A percentile compares a stretch with the other conserved stretches of the same genome.
Conservation (phyloP, 2,329 filamentous ascomycete species). For the Tothia fuscella region DNA sequence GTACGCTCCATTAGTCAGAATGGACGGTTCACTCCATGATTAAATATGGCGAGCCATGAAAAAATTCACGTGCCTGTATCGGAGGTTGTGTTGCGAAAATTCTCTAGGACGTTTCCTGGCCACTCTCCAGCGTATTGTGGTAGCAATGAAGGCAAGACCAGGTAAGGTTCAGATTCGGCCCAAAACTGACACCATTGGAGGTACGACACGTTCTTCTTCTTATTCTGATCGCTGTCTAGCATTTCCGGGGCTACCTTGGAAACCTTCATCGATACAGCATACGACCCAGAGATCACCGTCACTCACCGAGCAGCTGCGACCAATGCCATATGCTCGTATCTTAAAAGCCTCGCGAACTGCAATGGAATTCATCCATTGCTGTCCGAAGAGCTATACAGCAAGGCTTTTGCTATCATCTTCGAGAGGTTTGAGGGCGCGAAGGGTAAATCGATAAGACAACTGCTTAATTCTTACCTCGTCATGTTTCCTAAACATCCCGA, state of each 20-base stretch:
- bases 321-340: constrained; percentile 33
- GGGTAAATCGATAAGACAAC: constrained; percentile 35
- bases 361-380: constrained; percentile 18
- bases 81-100: too few species aligned
- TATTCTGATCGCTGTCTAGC: too few species aligned
- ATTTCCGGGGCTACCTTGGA: not conserved
- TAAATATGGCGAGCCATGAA: too few species aligned
- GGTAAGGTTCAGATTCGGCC: too few species aligned
- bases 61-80: too few species aligned
- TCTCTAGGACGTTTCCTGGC: too few species aligned
- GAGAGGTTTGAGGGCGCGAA: constrained; percentile 30
- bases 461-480: constrained; percentile 29
- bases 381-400: constrained; percentile 26
- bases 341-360: constrained; percentile 27
- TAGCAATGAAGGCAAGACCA: too few species aligned
- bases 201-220: too few species aligned
- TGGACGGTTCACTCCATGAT: too few species aligned
- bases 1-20: too few species aligned
- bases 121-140: too few species aligned
- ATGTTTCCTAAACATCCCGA: constrained; percentile 22
- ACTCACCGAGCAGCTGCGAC: constrained; percentile 34
- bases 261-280: constrained; percentile 7
- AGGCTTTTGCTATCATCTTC: constrained; percentile 29
- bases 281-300: constrained; percentile 14
- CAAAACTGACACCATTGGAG: too few species aligned